phyloP scores from a whole-genome alignment of 495 filamentous ascomycete species.

The Neurospora terricola region DNA sequence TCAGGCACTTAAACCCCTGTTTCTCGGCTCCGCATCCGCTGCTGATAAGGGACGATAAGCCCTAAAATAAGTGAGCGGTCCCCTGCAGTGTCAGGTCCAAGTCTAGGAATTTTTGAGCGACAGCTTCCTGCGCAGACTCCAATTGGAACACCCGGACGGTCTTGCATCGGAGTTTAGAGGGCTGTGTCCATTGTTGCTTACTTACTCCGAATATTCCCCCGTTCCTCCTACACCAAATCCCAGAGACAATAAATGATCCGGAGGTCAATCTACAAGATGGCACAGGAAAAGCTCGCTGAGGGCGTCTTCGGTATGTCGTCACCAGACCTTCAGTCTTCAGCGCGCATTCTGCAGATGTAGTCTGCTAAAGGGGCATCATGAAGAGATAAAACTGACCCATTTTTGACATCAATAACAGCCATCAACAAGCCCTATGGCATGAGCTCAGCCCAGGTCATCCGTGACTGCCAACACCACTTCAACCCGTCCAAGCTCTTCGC shows the following conservation, averaged over 20 bases:
- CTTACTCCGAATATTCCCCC: not conserved
- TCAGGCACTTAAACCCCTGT: not conserved
- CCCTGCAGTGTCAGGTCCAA: not conserved
- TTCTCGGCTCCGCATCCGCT: not conserved
- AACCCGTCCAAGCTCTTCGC: conserved; percentile 68
- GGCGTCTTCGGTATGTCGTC: conserved; percentile 57
- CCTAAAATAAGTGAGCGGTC: not conserved
- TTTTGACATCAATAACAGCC: conserved; percentile 38
- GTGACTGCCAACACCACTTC: conserved; percentile 72
- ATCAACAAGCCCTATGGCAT: conserved; percentile 84
- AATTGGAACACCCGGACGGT: not conserved
- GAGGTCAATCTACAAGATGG: conserved; percentile 35
- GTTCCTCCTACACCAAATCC: not conserved
- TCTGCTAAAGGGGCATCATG: not conserved
- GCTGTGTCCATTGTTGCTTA: not conserved
- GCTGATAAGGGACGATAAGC: not conserved
- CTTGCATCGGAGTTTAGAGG: not conserved
- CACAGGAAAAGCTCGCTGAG: conserved; percentile 52
- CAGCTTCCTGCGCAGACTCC: not conserved
- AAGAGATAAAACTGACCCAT: not conserved
- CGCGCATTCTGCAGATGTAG: not conserved
- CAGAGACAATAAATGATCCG: conserved; percentile 16
- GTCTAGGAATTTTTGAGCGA: not conserved
- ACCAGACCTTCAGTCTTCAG: not conserved
- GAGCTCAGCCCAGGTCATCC: conserved; percentile 79